Percentiles rank a stretch among this genome's conserved stretches.
Conservation (phyloP, 176 grass and related monocot species). For the Thinopyrum elongatum region DNA sequence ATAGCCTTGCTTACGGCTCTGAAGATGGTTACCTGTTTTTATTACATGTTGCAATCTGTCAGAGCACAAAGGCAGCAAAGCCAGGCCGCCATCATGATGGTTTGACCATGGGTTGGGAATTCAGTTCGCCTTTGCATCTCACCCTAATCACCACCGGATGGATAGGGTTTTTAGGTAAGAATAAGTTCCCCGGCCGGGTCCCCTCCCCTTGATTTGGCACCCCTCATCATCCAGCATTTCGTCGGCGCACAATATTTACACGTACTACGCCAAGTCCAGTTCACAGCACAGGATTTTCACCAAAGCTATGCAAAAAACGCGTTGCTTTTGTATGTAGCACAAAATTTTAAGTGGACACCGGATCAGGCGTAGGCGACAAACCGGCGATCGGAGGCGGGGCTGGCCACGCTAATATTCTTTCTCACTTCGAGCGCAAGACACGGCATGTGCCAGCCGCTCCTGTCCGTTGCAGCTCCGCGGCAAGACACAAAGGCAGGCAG, state of each 20-base stretch:
- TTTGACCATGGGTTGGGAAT: constrained; percentile 29
- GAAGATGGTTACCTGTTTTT: background rate
- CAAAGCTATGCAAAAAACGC: background rate
- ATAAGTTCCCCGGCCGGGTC: constrained; percentile 5
- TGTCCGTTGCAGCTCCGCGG: no score
- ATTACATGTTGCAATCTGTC: background rate
- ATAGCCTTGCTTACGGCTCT: constrained; percentile 33
- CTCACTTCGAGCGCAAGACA: constrained; percentile 7
- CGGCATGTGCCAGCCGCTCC: constrained; percentile 3
- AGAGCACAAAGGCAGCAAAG: background rate
- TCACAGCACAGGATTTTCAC: background rate
- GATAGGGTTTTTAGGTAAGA: constrained; percentile 33
- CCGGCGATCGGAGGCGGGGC: background rate
- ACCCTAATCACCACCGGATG: background rate
- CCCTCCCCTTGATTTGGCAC: no score
- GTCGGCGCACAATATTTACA: background rate
- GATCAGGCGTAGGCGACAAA: constrained; percentile 15
- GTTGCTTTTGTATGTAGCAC: background rate
- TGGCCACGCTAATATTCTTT: background rate
- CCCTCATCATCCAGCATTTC: no score
- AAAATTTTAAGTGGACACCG: background rate
- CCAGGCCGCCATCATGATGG: constrained; percentile 13
- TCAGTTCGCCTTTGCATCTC: constrained; percentile 29
- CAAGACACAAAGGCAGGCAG: background rate
- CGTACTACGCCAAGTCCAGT: background rate